phyloP scores from a whole-genome alignment of 2,329 filamentous ascomycete genomes.

The Talaromyces sp. region DNA sequence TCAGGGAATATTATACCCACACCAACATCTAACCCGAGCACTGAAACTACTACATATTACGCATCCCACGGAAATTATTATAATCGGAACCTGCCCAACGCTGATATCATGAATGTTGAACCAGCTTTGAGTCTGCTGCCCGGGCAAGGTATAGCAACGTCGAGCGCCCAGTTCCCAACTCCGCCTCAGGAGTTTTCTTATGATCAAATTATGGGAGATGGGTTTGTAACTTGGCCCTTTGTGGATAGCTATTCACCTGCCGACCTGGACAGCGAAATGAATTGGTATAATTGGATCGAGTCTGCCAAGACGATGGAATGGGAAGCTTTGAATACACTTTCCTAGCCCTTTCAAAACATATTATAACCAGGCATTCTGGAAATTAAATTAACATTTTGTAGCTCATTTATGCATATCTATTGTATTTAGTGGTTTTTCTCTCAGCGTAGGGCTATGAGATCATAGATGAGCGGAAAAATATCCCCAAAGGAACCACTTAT shows the following conservation, averaged over 20 bases:
- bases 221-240: constrained; percentile 19
- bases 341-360: not conserved
- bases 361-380: not conserved
- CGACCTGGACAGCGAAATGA: constrained; percentile 27
- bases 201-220: constrained; percentile 8
- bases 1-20: not conserved
- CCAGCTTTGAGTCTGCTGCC: not conserved
- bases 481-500: not conserved
- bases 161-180: not conserved
- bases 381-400: not conserved
- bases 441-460: too few relatives aligned
- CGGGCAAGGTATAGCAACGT: not conserved
- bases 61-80: not conserved
- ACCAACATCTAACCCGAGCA: not conserved
- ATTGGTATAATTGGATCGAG: constrained; percentile 37
- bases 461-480: not conserved
- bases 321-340: not conserved
- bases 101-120: not conserved
- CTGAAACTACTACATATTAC: not conserved
- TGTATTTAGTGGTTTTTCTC: not conserved
- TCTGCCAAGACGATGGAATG: constrained; percentile 25
- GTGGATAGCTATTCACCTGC: constrained; percentile 16
- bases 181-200: not conserved
- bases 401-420: not conserved
- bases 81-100: not conserved